A percentile compares a stretch with the other conserved stretches of the same genome.
Evolutionary conservation across 2,329 filamentous ascomycete genomes (phyloP).

Genomic region (Didymosphaeria variabile): DNA sequence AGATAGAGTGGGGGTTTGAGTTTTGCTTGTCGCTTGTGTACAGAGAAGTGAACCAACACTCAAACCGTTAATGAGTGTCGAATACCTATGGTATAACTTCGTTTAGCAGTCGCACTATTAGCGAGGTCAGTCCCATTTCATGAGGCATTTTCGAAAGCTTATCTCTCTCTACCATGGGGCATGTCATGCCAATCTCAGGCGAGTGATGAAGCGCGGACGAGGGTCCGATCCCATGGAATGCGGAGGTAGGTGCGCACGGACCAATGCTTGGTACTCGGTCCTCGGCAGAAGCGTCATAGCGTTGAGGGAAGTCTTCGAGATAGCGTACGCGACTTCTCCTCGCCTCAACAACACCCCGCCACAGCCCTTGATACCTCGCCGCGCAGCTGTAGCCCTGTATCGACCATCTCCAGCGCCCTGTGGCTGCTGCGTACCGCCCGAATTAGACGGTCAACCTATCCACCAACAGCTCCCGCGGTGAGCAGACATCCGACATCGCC

Average conservation of each 20-base stretch:
- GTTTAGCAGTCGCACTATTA: not conserved
- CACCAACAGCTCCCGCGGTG: not conserved
- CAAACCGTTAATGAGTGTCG: too few relatives aligned
- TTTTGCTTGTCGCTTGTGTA: too few relatives aligned
- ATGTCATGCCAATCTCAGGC: not conserved
- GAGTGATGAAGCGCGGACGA: not conserved
- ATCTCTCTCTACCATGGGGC: not conserved
- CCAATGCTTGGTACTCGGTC: slow-evolving; percentile 1
- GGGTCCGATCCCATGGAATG: not conserved
- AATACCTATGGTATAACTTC: too few relatives aligned
- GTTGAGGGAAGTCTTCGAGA: not conserved
- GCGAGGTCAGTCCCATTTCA: not conserved
- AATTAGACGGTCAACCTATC: not conserved
- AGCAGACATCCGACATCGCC: slow-evolving; percentile 28
- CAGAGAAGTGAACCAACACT: too few relatives aligned
- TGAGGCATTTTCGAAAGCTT: not conserved
- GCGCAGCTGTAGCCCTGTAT: slow-evolving; percentile 6
- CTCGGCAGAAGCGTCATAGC: slow-evolving; percentile 5
- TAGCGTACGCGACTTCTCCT: not conserved
- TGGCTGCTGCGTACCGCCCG: slow-evolving; percentile 8
- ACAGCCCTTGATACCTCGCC: not conserved
- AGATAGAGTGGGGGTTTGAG: too few relatives aligned
- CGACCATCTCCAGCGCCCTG: not conserved
- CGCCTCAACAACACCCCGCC: slow-evolving; percentile 1
- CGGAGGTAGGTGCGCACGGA: not conserved